Base-by-base conservation (phyloP, 1,284 basidiomycete species). In the Naganishia sp. region DNA sequence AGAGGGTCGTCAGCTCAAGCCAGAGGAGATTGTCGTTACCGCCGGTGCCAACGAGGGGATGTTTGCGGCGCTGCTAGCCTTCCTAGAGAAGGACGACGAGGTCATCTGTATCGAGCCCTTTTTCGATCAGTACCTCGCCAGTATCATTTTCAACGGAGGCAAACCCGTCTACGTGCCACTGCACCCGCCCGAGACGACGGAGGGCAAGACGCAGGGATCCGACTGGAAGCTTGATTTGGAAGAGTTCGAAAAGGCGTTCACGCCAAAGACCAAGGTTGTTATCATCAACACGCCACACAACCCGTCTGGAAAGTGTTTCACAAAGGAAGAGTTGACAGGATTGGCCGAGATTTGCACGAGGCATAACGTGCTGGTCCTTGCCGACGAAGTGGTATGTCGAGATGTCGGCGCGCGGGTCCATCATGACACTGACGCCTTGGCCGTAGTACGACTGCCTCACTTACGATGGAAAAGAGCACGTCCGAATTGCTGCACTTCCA, bases 91-190 rank as follows among this genome's bases (percentile, higher is more conserved):
- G 44, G 93, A 89, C 9, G 96, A 99, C 77, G 95, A 98, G 80
- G 96, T 99, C 68, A 94, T 99, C 78, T 88, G 97, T 84, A 94
- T 99, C 75, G 96, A 99, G 81, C 95, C 92, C 6, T 94, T 93
- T 84, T 98, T 97, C 75, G 94, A 98, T 77, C 96, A 99, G 79
- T 99, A 97, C 81, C 86, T 90, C 69, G 89, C 92, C 44, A 91
- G 90, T 10, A 87, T 96, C 65, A 90, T 87, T 31, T 96, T 96
- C 85, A 94, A 96, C 75, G 90, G 90, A 39, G 94, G 93, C 54
- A 88, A 87, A 65, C 93, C 95, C 10, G 88, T 97, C 56, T 99
- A 92, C 75, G 92, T 99, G 7, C 95, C 96, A 2, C 84, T 99
- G 16, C 91, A 96, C 71, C 95, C 96, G 0, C 90, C 91, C 16